Conservation (phyloP, 163 green algal species). For the Scenedesmus sp. region DNA sequence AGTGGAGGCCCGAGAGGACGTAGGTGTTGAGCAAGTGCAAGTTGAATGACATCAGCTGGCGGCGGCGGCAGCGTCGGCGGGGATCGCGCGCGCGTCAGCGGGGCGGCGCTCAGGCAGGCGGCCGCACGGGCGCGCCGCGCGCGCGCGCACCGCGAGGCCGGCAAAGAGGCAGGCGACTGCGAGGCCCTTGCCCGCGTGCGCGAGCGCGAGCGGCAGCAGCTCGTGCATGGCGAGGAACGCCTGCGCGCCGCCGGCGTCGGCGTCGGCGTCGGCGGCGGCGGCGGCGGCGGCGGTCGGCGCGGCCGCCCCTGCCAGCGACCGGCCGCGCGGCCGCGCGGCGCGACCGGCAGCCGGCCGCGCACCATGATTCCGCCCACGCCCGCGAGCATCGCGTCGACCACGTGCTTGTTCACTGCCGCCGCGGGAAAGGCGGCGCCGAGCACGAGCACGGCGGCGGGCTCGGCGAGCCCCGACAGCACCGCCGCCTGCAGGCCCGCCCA, state of each 20-base stretch:
- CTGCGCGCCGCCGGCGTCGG: no score
- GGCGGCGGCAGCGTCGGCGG: no score
- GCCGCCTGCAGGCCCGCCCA: constrained; percentile 65
- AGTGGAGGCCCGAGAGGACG: constrained; percentile 21
- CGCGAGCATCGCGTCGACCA: constrained; percentile 53
- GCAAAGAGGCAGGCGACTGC: constrained; percentile 64
- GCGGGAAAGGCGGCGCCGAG: constrained; percentile 60
- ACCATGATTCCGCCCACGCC: no score
- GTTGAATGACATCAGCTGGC: constrained; percentile 75
- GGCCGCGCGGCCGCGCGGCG: no score
- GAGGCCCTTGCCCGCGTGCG: constrained; percentile 66
- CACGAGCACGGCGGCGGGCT: constrained; percentile 76
- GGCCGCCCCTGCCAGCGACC: no score
- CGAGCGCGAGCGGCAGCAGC: constrained; percentile 76
- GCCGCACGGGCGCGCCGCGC: no score
- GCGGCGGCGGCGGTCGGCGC: no score
- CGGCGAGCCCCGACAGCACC: constrained; percentile 60
- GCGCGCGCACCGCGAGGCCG: constrained; percentile 80
- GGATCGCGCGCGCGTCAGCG: no score
- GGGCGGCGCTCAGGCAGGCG: no score
- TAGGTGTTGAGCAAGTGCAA: constrained; percentile 61
- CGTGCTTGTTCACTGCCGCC: constrained; percentile 2
- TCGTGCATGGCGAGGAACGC: constrained; percentile 78
- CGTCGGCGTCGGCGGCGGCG: no score
- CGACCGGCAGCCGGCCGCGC: no score